Evolutionary conservation across 306 rosid genomes (phyloP), one percentile per base, ranked within the genome.

Genomic region (Sesbania bispinosa): DNA sequence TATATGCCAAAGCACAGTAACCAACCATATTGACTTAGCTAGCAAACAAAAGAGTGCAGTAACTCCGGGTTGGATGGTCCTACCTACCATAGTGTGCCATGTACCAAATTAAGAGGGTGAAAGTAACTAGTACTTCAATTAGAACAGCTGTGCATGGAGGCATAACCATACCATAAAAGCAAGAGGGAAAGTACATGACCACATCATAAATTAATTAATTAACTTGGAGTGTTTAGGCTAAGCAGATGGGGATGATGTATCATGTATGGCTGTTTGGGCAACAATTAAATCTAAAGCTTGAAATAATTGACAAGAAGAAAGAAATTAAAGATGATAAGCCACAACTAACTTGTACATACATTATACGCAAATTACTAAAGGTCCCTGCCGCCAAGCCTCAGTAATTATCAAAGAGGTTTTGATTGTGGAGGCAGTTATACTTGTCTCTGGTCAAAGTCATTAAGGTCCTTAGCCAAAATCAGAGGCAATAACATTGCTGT

Each of bases 291-390:
- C 74, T 53, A 78, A 74, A 74, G 62, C 62, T 78, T 73, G 48
- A 39, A 62, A 83, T 71, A 75, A 59, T 71, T 65, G 84, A 79
- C 83, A 79, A 67, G 55, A 65, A 48, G 46, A n/a, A n/a, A n/a
- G n/a, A n/a, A 73, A n/a, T 35, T 35, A 35, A 32, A 51, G 9
- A 16, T 47, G 26, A 47, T 78, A 63, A 58, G 72, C 57, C 58
- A 59, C 48, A 38, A 33, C 69, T 64, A 63, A 52, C 64, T 20
- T 47, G 13, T 53, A 32, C 81, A 69, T 51, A 33, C 21, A 50
- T 68, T 38, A 62, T 78, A 59, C 55, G 78, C 79, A 65, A 59
- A 70, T 73, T 42, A 13, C 35, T 6, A 69, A 70, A 82, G 58
- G 11, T 64, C 45, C 45, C 58, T 75, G 84, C 77, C 77, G 77